A percentile compares a stretch with the other conserved stretches of the same genome.
Evolutionary conservation across 371 early-diverging fungal genomes (phyloP).

Genomic region (Basidiobolus meristosporus): DNA sequence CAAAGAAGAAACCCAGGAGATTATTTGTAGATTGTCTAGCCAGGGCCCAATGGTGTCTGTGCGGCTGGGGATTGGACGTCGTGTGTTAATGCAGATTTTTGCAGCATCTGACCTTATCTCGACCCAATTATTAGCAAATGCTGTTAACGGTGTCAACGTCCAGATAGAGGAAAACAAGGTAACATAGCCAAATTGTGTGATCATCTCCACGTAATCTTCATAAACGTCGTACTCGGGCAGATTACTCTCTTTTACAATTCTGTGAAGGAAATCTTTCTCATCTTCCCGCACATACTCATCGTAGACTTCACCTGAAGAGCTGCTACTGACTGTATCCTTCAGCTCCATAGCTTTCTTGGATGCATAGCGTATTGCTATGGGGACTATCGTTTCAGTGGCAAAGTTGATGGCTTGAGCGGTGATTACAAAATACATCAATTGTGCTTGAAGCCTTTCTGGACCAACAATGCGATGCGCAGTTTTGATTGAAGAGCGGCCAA

Average conservation of each 20-base stretch:
- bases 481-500: constrained; percentile 11
- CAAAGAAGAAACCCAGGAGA: constrained; percentile 52
- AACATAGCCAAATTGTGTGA: constrained; percentile 61
- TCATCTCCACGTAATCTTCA: constrained; percentile 83
- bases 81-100: constrained; percentile 60
- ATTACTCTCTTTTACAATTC: constrained; percentile 22
- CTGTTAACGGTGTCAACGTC: constrained; percentile 62
- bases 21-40: constrained; percentile 42
- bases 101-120: constrained; percentile 77
- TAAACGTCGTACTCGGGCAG: constrained; percentile 62
- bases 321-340: constrained; percentile 1
- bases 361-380: constrained; percentile 21
- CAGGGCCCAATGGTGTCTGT: constrained; percentile 77
- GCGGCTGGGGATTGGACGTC: constrained; percentile 57
- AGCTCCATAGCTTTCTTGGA: constrained; percentile 1
- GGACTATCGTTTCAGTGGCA: constrained; percentile 49
- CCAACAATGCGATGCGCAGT: constrained; percentile 17
- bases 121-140: constrained; percentile 70
- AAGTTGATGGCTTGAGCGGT: constrained; percentile 68
- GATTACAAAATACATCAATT: constrained; percentile 57
- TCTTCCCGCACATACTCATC: constrained; percentile 12
- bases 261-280: constrained; percentile 21
- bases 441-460: constrained; percentile 33
- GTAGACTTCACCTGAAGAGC: constrained; percentile 5
- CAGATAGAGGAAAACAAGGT: constrained; percentile 69